A percentile compares a stretch with the other conserved stretches of the same genome.
These are phyloP conservation scores for Hymenoscyphus occultus DNA, from an alignment of 2,329 filamentous ascomycete species.

Conservation along the genomic window DNA sequence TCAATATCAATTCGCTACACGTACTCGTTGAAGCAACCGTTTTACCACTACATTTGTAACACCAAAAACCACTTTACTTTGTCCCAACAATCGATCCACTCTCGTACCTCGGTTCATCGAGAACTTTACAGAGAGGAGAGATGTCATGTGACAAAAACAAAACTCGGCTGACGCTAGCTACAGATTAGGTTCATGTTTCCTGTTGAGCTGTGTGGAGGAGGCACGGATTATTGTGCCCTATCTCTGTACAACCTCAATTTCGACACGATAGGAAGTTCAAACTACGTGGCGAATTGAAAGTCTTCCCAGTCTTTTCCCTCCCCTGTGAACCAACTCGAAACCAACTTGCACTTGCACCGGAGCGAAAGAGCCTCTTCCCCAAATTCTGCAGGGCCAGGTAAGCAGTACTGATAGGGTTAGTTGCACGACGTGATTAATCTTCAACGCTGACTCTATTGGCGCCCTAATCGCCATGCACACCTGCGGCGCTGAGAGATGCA, in stretches of 20 bases:
- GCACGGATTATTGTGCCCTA: background rate
- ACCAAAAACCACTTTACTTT: background rate
- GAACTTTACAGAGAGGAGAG: background rate
- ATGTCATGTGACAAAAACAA: background rate
- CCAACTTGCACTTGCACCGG: background rate
- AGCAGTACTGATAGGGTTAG: background rate
- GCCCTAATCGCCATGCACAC: constrained; percentile 14
- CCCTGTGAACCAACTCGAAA: background rate
- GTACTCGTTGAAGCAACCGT: too few relatives aligned
- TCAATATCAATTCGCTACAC: background rate
- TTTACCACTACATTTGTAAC: background rate
- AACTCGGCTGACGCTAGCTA: background rate
- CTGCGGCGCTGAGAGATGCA: constrained; percentile 15
- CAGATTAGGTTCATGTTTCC: background rate
- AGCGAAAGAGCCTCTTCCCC: constrained; percentile 6
- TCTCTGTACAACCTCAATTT: background rate
- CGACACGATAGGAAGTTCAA: background rate
- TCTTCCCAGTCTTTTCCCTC: background rate
- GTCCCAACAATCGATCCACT: background rate
- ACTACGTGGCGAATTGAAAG: background rate
- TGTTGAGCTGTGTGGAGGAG: background rate
- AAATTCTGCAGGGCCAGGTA: constrained; percentile 1
- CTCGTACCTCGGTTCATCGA: background rate
- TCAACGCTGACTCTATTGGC: constrained; percentile 8
- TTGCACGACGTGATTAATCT: constrained; percentile 8